phyloP scores from a whole-genome alignment of 2,329 filamentous ascomycete species.

The Alternaria hordeiaustralica region DNA sequence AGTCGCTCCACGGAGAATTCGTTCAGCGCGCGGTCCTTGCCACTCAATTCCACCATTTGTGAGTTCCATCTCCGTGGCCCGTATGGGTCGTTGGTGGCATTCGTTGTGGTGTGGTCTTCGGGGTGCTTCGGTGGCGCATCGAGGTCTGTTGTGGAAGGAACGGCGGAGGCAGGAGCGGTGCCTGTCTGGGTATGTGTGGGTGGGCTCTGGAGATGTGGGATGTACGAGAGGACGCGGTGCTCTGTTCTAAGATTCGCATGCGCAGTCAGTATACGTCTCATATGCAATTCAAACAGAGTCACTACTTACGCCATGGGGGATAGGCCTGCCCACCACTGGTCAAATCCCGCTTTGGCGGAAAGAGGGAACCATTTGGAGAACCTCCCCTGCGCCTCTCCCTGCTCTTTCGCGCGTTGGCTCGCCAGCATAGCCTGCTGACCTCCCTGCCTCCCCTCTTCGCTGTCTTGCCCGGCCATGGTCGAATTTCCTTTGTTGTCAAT shows the following conservation, averaged over 20 bases:
- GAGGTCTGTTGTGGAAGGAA: conserved; percentile 50
- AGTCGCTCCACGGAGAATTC: conserved; percentile 90
- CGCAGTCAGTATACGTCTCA: neutral
- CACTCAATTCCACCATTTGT: conserved; percentile 80
- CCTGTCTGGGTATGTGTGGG: conserved; percentile 72
- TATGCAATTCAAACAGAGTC: neutral
- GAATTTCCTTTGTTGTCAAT: conserved; percentile 32
- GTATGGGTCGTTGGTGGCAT: conserved; percentile 70
- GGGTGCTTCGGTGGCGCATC: conserved; percentile 42
- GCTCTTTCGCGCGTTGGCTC: conserved; percentile 54
- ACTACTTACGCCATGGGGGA: conserved; percentile 66
- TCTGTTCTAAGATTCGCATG: conserved; percentile 63
- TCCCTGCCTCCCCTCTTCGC: conserved; percentile 26
- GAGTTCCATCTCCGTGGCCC: conserved; percentile 87
- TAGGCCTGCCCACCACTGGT: conserved; percentile 78
- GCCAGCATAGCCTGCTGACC: conserved; percentile 57
- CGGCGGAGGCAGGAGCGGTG: conserved; percentile 55
- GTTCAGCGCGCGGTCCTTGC: conserved; percentile 86
- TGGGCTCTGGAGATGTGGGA: conserved; percentile 80
- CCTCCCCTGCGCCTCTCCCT: conserved; percentile 41
- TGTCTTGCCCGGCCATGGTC: conserved; percentile 39
- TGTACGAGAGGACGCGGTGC: conserved; percentile 82
- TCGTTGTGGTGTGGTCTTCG: conserved; percentile 56
- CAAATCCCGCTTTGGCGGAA: conserved; percentile 86
- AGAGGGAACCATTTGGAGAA: conserved; percentile 73